Conservation (phyloP, 2,329 filamentous ascomycete genomes). For the Lizonia empirigonia region DNA sequence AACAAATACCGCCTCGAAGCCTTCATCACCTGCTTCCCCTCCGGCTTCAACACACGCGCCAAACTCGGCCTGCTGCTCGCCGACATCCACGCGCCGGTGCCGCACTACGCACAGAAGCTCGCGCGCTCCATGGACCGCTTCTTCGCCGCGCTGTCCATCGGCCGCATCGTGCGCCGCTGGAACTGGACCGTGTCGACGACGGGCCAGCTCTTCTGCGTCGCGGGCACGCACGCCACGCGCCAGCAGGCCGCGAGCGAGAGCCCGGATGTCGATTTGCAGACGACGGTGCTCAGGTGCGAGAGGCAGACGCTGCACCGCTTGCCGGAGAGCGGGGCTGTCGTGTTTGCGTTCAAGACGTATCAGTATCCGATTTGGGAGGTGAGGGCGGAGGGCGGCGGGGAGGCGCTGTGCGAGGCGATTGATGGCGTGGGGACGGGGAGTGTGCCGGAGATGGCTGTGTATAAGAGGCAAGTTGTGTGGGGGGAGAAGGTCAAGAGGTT, state of each 20-base stretch:
- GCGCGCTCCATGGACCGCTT: conserved; percentile 67
- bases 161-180: conserved; percentile 60
- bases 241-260: conserved; percentile 39
- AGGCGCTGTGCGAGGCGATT: conserved; percentile 61
- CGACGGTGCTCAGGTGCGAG: conserved; percentile 60
- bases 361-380: conserved; percentile 61
- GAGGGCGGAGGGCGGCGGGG: conserved; percentile 61
- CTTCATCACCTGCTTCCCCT: conserved; percentile 62
- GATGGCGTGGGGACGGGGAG: conserved; percentile 64
- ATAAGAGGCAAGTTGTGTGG: conserved; percentile 65
- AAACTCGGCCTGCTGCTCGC: conserved; percentile 61
- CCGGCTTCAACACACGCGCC: conserved; percentile 61
- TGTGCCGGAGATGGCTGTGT: conserved; percentile 62
- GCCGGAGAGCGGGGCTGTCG: conserved; percentile 58
- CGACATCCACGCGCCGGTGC: conserved; percentile 64
- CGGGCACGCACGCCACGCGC: conserved; percentile 52
- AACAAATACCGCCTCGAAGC: conserved; percentile 61
- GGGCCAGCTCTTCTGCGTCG: conserved; percentile 48
- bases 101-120: conserved; percentile 62
- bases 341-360: conserved; percentile 69
- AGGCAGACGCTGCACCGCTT: conserved; percentile 67
- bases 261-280: conserved; percentile 49
- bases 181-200: conserved; percentile 60
- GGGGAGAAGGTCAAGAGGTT: conserved; percentile 60
- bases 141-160: conserved; percentile 60